Base-by-base conservation (phyloP, 352 stramenopile genomes). In the Phytophthora pseudosyringae region DNA sequence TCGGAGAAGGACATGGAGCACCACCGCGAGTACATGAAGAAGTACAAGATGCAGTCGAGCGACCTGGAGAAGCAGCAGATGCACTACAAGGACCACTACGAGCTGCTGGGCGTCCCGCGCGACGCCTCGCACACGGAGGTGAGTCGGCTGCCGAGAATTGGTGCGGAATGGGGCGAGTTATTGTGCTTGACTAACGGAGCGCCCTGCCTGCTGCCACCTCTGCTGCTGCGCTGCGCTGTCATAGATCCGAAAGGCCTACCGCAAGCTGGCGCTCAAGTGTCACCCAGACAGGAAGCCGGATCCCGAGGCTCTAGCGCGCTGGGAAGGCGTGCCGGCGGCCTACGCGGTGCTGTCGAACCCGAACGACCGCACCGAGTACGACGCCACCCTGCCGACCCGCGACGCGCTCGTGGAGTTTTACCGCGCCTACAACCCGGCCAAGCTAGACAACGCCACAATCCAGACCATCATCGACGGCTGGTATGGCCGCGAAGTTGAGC, bases 251-350 rank as follows among this genome's bases (percentile, higher is more conserved):
- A 80, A 87, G 46, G 88, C 91, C 5, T 98, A 98, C 65, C 86
- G 88, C 8, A 94, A 87, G 65, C 67, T 97, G 39, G 90, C 86
- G 40, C 77, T 96, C 36, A 83, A 84, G 58, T 96, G 86, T 53
- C 92, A 98, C 61, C 92, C 92, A 1, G 92, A 98, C 65, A 95
- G 97, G 63, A 99, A 99, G 75, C 86, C 90, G 46, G 84, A 73
- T 1, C 51, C 75, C 1, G 83, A 90, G 40, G 83, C 81, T 9
- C 72, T 91, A 43, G 79, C 77, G 43, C 79, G 78, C 25, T 95
- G 86, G 86, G 86, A 95, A 39, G 86, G 86, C 36, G 84, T 95
- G 32, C 86, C 64, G 18, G 71, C 79, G 6, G 86, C 86, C 3
- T 95, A 95, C 63, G 79, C 82, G 1, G 69, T 95, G 38, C 51